Evolutionary conservation across 2,329 filamentous ascomycete species (phyloP), one percentile per base, ranked within the genome.

Genomic region (Chrysosporium queenslandicum): DNA sequence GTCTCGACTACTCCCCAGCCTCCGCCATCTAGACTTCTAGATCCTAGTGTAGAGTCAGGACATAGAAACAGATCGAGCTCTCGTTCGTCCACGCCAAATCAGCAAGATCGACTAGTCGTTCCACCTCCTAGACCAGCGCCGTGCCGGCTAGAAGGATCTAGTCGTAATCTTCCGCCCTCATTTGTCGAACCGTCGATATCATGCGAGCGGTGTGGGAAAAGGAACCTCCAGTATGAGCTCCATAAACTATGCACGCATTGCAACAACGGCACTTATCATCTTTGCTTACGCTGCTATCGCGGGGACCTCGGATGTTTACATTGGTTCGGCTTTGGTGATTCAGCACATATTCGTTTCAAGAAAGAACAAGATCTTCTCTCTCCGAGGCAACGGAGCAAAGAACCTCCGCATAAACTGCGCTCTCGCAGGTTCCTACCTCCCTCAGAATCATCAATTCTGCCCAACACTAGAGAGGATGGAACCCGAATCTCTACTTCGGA

Each of bases 291-390:
- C 57, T 97, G 91, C 70, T 96, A 94, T 66, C 82, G 87, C 25
- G 65, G 73, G 11, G 83, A 84, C 7, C 79, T 79, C 61, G 90
- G 90, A 9, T 97, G 91, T 65, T 74, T 81, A 16, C 80, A 92
- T 64, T 96, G 89, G 88, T 89, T 84, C 60, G 90, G 91, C 1
- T 95, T 96, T 64, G 87, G 87, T 2, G 77, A 84, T 59, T 77
- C 78, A 3, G 88, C 87, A 0, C 79, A 81, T 71, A 71, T 71
- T 42, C 81, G 78, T 55, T 91, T 85, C 74, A 81, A 86, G 54
- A 74, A 74, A 47, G 70, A 65, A 50, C 71, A 70, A 23, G 71
- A 72, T 49, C 66, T 67, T 11, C 59, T 65, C 25, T 60, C 63
- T 27, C 21, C 32, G 25, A 27, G 41, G 41, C 50, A 39, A 18